Evolutionary conservation across 2,329 filamentous ascomycete genomes (phyloP).

Genomic region (Whalleya microplaca): DNA sequence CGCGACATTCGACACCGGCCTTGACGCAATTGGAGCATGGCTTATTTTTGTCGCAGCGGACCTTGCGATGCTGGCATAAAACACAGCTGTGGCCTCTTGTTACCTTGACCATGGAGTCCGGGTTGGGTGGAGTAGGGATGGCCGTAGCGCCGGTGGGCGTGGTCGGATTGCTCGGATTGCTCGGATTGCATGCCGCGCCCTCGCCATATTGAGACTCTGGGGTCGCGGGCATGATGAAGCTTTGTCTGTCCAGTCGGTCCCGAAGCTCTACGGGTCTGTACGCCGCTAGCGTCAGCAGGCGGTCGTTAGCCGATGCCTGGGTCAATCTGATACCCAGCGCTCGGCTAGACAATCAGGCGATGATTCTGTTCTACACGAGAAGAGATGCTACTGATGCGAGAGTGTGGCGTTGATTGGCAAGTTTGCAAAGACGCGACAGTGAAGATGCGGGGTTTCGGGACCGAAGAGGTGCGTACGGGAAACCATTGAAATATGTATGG

Average conservation of each 20-base stretch:
- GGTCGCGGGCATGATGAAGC: conserved; percentile 35
- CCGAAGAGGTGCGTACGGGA: conserved; percentile 22
- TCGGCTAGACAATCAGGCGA: conserved; percentile 24
- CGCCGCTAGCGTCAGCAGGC: conserved; percentile 24
- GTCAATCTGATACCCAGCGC: conserved; percentile 25
- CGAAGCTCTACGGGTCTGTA: conserved; percentile 22
- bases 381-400: conserved; percentile 19
- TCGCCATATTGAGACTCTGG: conserved; percentile 37
- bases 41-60: conserved; percentile 73
- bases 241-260: conserved; percentile 27
- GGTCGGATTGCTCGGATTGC: too few species aligned
- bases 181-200: conserved; percentile 32
- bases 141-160: conserved; percentile 34
- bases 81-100: conserved; percentile 68
- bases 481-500: neutral
- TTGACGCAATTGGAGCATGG: conserved; percentile 73
- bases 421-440: conserved; percentile 9
- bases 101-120: conserved; percentile 55
- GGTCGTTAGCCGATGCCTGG: conserved; percentile 15
- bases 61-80: conserved; percentile 75
- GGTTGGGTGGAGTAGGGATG: conserved; percentile 36
- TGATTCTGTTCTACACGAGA: conserved; percentile 30
- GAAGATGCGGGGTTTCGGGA: conserved; percentile 36
- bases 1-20: conserved; percentile 63
- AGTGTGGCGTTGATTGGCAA: conserved; percentile 31